Evolutionary conservation across 2,329 filamentous ascomycete genomes (phyloP).

Genomic region (Ceratocystiopsis minuta): DNA sequence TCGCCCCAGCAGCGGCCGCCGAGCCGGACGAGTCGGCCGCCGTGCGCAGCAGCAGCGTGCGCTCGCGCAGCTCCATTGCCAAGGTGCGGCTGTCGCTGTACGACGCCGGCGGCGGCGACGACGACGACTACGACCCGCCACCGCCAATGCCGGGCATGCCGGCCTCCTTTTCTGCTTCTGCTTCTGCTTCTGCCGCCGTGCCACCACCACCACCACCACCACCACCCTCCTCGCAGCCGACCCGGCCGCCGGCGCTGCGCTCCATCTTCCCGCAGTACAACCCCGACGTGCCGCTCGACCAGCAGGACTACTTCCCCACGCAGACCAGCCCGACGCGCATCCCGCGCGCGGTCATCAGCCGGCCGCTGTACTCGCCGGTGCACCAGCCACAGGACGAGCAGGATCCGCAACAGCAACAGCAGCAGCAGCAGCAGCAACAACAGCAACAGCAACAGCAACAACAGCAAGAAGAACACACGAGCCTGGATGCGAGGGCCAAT

Average conservation of each 20-base stretch:
- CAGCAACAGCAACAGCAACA: slow-evolving; percentile 4
- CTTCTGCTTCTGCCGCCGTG: too few relatives aligned
- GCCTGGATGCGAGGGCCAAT: neutral
- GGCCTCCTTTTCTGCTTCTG: too few relatives aligned
- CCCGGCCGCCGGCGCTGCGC: slow-evolving; percentile 28
- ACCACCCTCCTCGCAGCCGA: slow-evolving; percentile 5
- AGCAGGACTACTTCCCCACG: slow-evolving; percentile 54
- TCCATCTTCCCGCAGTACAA: slow-evolving; percentile 68
- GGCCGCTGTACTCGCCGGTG: slow-evolving; percentile 38
- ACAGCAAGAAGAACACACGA: slow-evolving; percentile 3
- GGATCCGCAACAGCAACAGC: slow-evolving; percentile 4
- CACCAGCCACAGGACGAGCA: slow-evolving; percentile 8
- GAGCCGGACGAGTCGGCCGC: slow-evolving; percentile 9
- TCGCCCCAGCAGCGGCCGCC: slow-evolving; percentile 1
- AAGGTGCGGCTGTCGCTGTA: slow-evolving; percentile 26
- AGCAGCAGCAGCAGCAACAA: slow-evolving; percentile 3
- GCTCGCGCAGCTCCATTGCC: slow-evolving; percentile 37
- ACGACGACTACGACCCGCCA: slow-evolving; percentile 4
- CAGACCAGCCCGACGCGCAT: slow-evolving; percentile 46
- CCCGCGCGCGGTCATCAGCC: slow-evolving; percentile 45
- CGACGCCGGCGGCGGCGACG: slow-evolving; percentile 10
- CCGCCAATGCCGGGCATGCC: slow-evolving; percentile 5
- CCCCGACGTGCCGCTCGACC: slow-evolving; percentile 43
- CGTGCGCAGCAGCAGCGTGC: slow-evolving; percentile 28
- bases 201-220: slow-evolving; percentile 1